Base-by-base conservation (phyloP, 2,329 filamentous ascomycete species). In the Cordyceps militaris region DNA sequence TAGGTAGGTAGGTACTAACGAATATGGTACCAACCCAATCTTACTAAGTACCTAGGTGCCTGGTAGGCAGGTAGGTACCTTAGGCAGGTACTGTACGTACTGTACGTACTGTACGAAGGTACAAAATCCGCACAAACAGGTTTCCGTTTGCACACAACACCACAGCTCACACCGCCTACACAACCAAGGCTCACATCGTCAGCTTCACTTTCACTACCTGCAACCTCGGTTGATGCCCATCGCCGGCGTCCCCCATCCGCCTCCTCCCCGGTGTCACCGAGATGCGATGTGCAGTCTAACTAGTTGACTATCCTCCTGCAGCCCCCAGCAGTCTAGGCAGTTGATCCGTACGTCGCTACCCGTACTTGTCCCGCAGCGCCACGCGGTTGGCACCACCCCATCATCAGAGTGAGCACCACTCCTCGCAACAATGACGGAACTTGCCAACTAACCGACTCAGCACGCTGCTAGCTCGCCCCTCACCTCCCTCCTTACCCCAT, bases 381-480 rank as follows among this genome's bases (percentile, higher is more conserved):
- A 36, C 34, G 34, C 8, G 13, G 7, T 36, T 14, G 34, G 34
- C 34, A 36, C 34, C 38, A 21, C 38, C 38, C 19, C 28, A 21
- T 19, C 19, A 10, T n/a, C 26, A 51, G 21, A 28, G 21, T 26
- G 51, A 34, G 28, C 52, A 38, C 52, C 42, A 46, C 42, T 46
- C 52, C 52, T 55, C 52, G 32, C n/a, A 47, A 55, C 52, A 47
- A 55, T 55, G 52, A 47, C 52, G 52, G 52, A 38, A 32, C 51
- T 24, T 40, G 34, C 30, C 10, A 42, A 40, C 36, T 52, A 30
- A 34, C 8, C 4, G n/a, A 11, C 13, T 36, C 10, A 38, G 34
- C n/a, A 38, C n/a, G 30, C 42, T 55, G 32, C 42, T 55, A 55
- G 43, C 43, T 43, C 52, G 52, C 52, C 52, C 52, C 36, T 53